Evolutionary conservation across 352 stramenopile species (phyloP).

Genomic region (Halophytophthora batemanensis): DNA sequence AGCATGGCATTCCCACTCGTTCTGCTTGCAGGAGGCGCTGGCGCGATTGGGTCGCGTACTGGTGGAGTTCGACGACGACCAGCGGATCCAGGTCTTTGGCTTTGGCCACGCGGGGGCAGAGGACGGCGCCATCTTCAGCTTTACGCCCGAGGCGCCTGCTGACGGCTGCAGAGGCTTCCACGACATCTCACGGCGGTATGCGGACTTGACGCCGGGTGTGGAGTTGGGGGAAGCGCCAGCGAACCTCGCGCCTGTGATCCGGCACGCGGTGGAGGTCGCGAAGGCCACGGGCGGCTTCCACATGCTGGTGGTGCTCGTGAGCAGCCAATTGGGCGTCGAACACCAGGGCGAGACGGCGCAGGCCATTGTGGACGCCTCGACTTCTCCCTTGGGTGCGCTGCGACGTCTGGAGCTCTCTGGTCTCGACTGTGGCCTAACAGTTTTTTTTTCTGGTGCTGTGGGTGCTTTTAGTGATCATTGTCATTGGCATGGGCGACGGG

Average conservation of each 20-base stretch:
- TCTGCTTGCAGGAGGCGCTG: conserved; percentile 13
- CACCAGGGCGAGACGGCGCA: conserved; percentile 47
- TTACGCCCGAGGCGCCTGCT: conserved; percentile 35
- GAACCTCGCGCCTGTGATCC: conserved; percentile 73
- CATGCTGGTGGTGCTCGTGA: conserved; percentile 72
- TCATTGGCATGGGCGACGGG: conserved; percentile 50
- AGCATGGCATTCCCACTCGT: background rate
- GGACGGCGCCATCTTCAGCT: conserved; percentile 35
- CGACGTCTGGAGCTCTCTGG: too few relatives aligned
- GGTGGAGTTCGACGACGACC: conserved; percentile 77
- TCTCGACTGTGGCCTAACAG: too few relatives aligned
- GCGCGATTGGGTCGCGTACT: conserved; percentile 52
- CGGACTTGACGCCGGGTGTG: conserved; percentile 51
- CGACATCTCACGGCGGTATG: conserved; percentile 60
- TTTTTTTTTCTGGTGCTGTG: too few relatives aligned
- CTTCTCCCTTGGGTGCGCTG: conserved; percentile 61
- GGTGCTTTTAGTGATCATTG: conserved; percentile 48
- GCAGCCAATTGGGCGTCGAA: conserved; percentile 53
- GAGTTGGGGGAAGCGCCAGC: conserved; percentile 52
- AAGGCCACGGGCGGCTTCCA: conserved; percentile 54
- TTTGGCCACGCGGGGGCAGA: conserved; percentile 64
- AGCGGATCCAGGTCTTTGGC: conserved; percentile 67
- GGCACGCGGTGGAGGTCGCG: conserved; percentile 46
- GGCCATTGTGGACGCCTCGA: conserved; percentile 67
- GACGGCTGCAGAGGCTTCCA: conserved; percentile 50